Conservation (phyloP, 139 green algal species). For the Ettlia oleoabundans region DNA sequence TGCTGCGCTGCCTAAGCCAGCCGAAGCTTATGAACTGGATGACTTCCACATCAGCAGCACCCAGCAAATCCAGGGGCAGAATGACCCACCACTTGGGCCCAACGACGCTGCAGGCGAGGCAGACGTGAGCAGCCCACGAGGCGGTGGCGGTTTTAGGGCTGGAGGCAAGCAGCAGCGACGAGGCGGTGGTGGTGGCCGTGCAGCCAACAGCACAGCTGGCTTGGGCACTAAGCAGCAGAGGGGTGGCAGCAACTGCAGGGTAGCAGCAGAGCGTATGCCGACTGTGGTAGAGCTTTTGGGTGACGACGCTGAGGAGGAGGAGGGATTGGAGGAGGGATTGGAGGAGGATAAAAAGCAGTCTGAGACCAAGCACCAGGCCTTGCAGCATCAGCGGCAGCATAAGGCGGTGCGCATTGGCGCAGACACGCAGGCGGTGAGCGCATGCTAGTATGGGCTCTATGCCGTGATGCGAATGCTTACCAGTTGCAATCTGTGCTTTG, state of each 20-base stretch:
- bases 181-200: background rate
- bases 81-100: no score
- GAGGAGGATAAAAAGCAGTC: background rate
- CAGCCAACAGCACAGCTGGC: background rate
- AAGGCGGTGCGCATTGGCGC: background rate
- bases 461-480: no score
- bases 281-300: background rate
- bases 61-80: slow-evolving; percentile 22
- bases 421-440: no score
- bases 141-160: background rate
- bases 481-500: no score
- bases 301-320: slow-evolving; percentile 10
- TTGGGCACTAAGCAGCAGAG: background rate
- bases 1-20: slow-evolving; percentile 18
- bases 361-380: no score
- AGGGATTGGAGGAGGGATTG: background rate
- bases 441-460: no score
- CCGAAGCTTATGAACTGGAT: slow-evolving; percentile 33
- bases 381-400: background rate
- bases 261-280: background rate
- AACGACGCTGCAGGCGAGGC: background rate
- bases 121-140: background rate
- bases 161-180: background rate
- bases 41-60: slow-evolving; percentile 20
- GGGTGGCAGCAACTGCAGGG: background rate